Evolutionary conservation across 2,329 filamentous ascomycete genomes (phyloP).

Genomic region (Trichothecium sympodiale): DNA sequence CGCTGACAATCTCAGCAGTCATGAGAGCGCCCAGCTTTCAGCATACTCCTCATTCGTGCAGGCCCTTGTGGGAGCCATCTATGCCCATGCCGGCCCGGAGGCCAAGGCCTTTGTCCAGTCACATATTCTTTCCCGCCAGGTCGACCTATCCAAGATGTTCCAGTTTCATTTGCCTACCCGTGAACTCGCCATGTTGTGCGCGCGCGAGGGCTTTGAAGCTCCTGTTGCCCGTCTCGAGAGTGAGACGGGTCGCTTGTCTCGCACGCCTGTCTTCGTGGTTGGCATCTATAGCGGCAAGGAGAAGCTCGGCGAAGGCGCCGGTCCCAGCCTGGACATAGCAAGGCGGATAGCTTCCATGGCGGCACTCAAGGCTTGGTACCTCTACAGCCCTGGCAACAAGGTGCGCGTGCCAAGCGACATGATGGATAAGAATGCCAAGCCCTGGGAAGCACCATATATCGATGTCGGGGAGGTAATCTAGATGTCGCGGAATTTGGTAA

Average conservation of each 20-base stretch:
- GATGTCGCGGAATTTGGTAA: constrained; percentile 7
- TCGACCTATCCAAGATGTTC: constrained; percentile 71
- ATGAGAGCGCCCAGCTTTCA: constrained; percentile 61
- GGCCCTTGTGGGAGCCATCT: constrained; percentile 73
- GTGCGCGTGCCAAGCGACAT: constrained; percentile 60
- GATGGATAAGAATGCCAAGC: constrained; percentile 46
- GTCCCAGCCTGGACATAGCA: constrained; percentile 65
- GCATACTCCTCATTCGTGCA: constrained; percentile 71
- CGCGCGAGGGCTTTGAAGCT: constrained; percentile 76
- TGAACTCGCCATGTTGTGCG: constrained; percentile 75
- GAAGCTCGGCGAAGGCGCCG: constrained; percentile 85
- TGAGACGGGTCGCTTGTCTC: constrained; percentile 78
- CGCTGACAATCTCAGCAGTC: constrained; percentile 15
- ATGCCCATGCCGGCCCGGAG: constrained; percentile 70
- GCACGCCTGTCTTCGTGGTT: constrained; percentile 84
- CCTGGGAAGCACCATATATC: constrained; percentile 58
- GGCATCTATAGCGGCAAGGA: constrained; percentile 87
- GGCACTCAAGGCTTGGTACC: constrained; percentile 87
- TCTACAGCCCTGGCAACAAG: constrained; percentile 69
- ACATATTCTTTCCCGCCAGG: constrained; percentile 71
- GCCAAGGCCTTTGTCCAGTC: constrained; percentile 73
- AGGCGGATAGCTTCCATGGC: constrained; percentile 71
- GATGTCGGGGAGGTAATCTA: constrained; percentile 61
- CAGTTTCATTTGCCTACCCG: constrained; percentile 73
- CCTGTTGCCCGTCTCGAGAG: constrained; percentile 80